phyloP scores from a whole-genome alignment of 305 asterid genomes.

The Fraxinus floribunda region DNA sequence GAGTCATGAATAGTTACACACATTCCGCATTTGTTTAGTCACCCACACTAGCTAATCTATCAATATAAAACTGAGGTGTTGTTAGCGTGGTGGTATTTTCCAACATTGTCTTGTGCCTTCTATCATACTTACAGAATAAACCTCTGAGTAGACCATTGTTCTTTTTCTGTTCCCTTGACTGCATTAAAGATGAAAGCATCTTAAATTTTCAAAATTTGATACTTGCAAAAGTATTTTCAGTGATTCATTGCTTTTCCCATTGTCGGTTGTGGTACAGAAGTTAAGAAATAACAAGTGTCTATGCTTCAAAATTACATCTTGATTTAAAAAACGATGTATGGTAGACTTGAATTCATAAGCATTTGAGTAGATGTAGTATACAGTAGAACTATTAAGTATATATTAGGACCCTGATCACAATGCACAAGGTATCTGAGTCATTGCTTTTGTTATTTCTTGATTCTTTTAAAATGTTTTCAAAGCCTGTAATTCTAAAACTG shows the following conservation, averaged over 20 bases:
- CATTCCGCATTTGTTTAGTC: neutral
- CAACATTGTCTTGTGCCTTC: neutral
- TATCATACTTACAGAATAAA: neutral
- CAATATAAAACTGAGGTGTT: slow-evolving; percentile 6
- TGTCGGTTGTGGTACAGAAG: neutral
- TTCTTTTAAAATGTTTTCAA: neutral
- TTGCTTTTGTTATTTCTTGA: neutral
- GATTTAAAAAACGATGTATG: neutral
- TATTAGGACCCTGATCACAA: slow-evolving; percentile 1
- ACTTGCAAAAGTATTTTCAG: neutral
- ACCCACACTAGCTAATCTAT: slow-evolving; percentile 6
- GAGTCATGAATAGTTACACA: neutral
- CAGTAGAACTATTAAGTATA: neutral
- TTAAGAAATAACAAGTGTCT: neutral
- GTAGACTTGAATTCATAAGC: neutral
- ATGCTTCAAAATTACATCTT: neutral
- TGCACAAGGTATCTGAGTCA: neutral
- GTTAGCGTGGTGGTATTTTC: neutral
- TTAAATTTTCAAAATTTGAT: neutral
- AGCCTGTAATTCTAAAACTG: neutral
- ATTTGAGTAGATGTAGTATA: neutral
- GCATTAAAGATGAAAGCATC: neutral
- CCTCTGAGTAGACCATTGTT: neutral
- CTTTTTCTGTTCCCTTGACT: neutral
- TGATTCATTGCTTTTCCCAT: neutral